phyloP scores from a whole-genome alignment of 257 asterid genomes.

The Solanum sitiens region DNA sequence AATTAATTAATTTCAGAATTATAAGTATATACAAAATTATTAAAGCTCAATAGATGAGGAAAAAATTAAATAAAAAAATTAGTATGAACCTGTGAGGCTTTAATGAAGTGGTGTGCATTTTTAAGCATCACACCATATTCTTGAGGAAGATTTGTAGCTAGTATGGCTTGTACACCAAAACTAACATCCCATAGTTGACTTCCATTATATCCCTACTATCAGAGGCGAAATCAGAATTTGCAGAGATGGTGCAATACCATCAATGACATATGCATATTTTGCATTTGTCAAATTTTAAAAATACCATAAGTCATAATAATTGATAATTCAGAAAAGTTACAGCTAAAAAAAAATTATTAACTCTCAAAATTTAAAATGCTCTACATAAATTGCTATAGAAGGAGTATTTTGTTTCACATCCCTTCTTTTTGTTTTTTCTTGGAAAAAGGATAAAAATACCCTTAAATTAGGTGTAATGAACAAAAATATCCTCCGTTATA shows the following conservation, averaged over 20 bases:
- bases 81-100: slow-evolving; percentile 39
- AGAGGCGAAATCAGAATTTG: not conserved
- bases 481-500: too few species aligned
- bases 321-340: not conserved
- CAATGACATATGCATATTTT: too few species aligned
- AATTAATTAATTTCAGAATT: not conserved
- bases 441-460: accelerated
- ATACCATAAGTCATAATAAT: too few species aligned
- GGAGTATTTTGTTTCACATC: too few species aligned
- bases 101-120: slow-evolving; percentile 51
- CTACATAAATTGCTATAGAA: not conserved
- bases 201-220: slow-evolving; percentile 49
- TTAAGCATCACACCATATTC: slow-evolving; percentile 40
- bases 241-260: too few species aligned
- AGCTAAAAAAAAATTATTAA: too few species aligned
- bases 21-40: not conserved
- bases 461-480: too few species aligned
- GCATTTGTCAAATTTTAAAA: too few species aligned
- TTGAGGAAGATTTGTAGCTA: slow-evolving; percentile 27
- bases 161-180: slow-evolving; percentile 56
- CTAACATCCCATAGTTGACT: slow-evolving; percentile 66
- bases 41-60: not conserved
- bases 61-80: not conserved
- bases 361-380: not conserved
- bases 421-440: too few species aligned